Base-by-base conservation (phyloP, 164 flowering plant species). In the Nymphaea colorata region DNA sequence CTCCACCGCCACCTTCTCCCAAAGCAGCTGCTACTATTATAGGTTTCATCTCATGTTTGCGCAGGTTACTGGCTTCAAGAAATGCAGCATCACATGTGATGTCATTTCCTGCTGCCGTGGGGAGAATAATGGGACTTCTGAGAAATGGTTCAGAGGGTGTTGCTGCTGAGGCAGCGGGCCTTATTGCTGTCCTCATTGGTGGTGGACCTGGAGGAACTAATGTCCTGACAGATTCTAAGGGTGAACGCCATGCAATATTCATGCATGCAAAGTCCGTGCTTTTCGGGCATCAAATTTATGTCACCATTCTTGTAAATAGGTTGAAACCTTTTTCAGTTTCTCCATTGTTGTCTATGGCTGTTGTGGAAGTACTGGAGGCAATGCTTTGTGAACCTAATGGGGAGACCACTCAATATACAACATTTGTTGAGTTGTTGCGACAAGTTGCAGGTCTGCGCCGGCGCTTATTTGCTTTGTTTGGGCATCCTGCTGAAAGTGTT, bases 51-150 rank as follows among this genome's bases (percentile, higher is more conserved):
- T 85, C 91, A 59, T 94, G 99, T 73, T 82, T 94, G 70, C 96
- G 86, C 67, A 83, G 99, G 75, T 75, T 94, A 68, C 71, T 94
- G 51, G 83, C 96, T 59, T 94, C 99, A 68, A 82, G 82, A 80
- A 88, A 76, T 85, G 96, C 99, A 62, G 86, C 98, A 57, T 91
- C 99, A 42, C 99, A 94, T 80, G 91, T 94, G 67, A 88, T 94
- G 95, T 87, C 99, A 43, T 94, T 94, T 81, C 99, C 99, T 75
- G 99, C 99, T 71, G 99, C 99, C 62, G 96, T 94, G 74, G 96
- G 88, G 64, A 83, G 99, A 80, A 81, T 94, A 72, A 90, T 94
- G 99, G 99, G 99, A 71, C 79, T 94, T 36, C 90, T 94, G n/a
- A 86, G 98, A 80, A 94, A 90, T 81, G 99, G 99, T 69, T 94